phyloP scores from a whole-genome alignment of 345 rosid species.

The Dimocarpus longan region DNA sequence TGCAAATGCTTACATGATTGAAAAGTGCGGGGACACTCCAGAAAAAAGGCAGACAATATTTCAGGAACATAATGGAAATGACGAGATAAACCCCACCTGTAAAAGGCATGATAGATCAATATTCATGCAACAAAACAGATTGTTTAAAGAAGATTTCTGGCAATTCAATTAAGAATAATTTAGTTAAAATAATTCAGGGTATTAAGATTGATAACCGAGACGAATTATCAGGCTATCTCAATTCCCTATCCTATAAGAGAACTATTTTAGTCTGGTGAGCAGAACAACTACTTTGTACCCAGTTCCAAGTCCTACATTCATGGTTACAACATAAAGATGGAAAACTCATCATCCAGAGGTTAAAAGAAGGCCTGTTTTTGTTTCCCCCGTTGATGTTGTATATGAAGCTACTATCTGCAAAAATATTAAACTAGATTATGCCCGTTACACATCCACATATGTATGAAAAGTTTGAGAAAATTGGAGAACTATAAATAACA shows the following conservation, averaged over 20 bases:
- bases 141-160: too few relatives aligned
- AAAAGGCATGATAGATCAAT: constrained; percentile 10
- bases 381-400: constrained; percentile 79
- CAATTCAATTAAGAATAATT: too few relatives aligned
- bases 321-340: neutral
- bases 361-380: constrained; percentile 87
- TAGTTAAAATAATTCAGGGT: too few relatives aligned
- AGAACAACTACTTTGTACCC: neutral
- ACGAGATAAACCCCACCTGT: constrained; percentile 96
- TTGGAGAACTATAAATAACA: too few relatives aligned
- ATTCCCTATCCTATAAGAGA: too few relatives aligned
- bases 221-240: too few relatives aligned
- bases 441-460: neutral
- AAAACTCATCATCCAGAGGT: constrained; percentile 90
- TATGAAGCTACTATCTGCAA: constrained; percentile 74
- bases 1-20: constrained; percentile 55
- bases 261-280: neutral
- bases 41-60: constrained; percentile 84
- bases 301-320: neutral
- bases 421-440: constrained; percentile 15
- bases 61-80: constrained; percentile 98
- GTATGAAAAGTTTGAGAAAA: neutral
- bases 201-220: too few relatives aligned
- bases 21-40: constrained; percentile 79
- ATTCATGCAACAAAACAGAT: neutral